These are phyloP conservation scores for Baudoinia panamericana DNA, from an alignment of 495 filamentous ascomycete species.

Conservation along the genomic window DNA sequence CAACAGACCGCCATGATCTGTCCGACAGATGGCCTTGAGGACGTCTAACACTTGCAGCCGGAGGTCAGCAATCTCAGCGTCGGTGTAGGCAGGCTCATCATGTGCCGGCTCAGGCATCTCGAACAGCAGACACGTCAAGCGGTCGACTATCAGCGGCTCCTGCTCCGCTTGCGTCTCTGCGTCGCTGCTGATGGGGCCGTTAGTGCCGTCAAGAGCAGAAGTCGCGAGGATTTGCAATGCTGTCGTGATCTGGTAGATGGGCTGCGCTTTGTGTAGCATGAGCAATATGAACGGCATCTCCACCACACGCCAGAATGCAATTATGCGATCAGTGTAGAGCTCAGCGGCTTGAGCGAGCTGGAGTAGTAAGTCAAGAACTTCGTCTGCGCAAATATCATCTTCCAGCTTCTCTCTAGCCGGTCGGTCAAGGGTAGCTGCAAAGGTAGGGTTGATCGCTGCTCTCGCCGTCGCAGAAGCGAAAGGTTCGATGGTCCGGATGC, in stretches of 20 bases:
- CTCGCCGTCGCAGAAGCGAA: conserved; percentile 24
- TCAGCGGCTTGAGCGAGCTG: conserved; percentile 41
- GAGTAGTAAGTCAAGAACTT: conserved; percentile 45
- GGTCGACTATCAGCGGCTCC: conserved; percentile 48
- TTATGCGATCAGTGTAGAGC: conserved; percentile 31
- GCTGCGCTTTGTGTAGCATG: conserved; percentile 41
- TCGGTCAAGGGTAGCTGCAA: conserved; percentile 42
- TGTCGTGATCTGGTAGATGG: conserved; percentile 44
- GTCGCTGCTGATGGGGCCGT: conserved; percentile 41
- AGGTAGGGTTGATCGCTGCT: conserved; percentile 16
- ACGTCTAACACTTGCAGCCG: conserved; percentile 45
- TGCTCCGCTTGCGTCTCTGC: conserved; percentile 37
- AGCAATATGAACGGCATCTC: conserved; percentile 51
- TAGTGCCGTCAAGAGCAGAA: conserved; percentile 42
- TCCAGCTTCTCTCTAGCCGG: conserved; percentile 41
- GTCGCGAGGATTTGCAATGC: conserved; percentile 46
- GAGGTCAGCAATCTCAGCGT: conserved; percentile 41
- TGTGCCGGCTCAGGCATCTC: conserved; percentile 39
- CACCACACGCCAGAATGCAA: conserved; percentile 47
- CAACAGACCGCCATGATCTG: conserved; percentile 37
- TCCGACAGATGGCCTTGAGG: conserved; percentile 37
- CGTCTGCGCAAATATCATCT: conserved; percentile 40
- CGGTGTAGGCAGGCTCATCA: conserved; percentile 36
- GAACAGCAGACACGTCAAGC: conserved; percentile 45
- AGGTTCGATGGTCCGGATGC: conserved; percentile 26